Evolutionary conservation across 2,329 filamentous ascomycete species (phyloP), one percentile per base, ranked within the genome.

Genomic region (Tothia fuscella): DNA sequence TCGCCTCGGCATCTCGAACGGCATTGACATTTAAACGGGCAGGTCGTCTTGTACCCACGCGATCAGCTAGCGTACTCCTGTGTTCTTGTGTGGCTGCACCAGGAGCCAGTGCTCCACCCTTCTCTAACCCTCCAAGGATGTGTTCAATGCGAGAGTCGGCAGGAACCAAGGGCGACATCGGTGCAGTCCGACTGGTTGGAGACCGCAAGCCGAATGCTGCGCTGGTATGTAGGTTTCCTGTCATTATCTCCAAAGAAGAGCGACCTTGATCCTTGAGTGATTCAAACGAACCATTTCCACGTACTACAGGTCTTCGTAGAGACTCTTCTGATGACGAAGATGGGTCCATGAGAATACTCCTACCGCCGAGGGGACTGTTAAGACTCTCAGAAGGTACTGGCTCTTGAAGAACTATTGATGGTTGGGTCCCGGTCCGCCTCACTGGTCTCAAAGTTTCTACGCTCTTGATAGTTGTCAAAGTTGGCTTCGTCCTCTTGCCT

Each of bases 1-100:
- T 76, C 1, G 81, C 76, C 59, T 95, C 86, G 13, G 84, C 83
- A 39, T 81, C 78, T 49, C 78, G 74, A 3, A 93, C 82, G 3
- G 83, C 83, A 54, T 88, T 80, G 19, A 95, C 80, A 54, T 95
- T 78, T 3, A 95, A 65, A 26, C 74, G 76, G 3, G 85, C 82
- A 24, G 89, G 88, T 44, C 66, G 54, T 43, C 56, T 58, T 38
- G 57, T 57, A 20, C 62, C 66, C 16, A 59, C 57, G 37, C 64
- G 60, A 21, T 63, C 61, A 5, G 59, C 59, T 48, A 44, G 57
- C 49, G 20, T 50, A 46, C 31, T 58, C 48, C 46, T 59, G 49
- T 50, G 59, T 39, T 35, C 21, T 14, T 32, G 10, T 16, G 31
- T 22, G 13, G 26, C 42, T 19, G 20, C 24, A 9, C 19, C 20